These are phyloP conservation scores for Dendryphion nanum DNA, from an alignment of 2,329 filamentous ascomycete species.

Conservation along the genomic window DNA sequence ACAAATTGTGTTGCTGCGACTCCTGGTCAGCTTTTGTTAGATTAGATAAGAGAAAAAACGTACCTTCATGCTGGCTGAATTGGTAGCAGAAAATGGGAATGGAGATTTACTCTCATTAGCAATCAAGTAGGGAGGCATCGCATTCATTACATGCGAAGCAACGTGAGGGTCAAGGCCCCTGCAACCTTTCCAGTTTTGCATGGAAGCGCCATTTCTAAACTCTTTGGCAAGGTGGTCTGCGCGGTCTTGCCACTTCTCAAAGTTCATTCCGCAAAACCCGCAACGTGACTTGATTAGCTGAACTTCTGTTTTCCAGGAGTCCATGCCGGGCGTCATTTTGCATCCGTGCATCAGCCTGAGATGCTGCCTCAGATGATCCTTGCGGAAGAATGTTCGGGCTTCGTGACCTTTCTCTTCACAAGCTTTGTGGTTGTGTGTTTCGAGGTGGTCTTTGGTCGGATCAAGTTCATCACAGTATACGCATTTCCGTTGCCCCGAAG, in stretches of 20 bases:
- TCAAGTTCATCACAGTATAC: slow-evolving; percentile 58
- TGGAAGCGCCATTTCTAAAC: slow-evolving; percentile 53
- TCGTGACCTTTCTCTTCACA: slow-evolving; percentile 66
- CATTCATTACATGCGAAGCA: slow-evolving; percentile 49
- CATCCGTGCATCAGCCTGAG: slow-evolving; percentile 59
- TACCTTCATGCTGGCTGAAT: slow-evolving; percentile 31
- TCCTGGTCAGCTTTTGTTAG: background rate
- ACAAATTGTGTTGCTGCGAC: slow-evolving; percentile 14
- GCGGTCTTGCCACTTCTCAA: slow-evolving; percentile 52
- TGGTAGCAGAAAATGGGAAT: slow-evolving; percentile 48
- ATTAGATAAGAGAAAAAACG: slow-evolving; percentile 1
- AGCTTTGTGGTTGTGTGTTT: slow-evolving; percentile 58
- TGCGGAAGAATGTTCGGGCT: slow-evolving; percentile 63
- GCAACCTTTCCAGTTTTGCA: slow-evolving; percentile 57
- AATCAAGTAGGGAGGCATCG: slow-evolving; percentile 54
- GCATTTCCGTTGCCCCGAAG: slow-evolving; percentile 57
- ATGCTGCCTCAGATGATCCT: slow-evolving; percentile 63
- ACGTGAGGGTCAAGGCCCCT: slow-evolving; percentile 51
- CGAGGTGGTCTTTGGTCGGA: slow-evolving; percentile 56
- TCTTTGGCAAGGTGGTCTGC: slow-evolving; percentile 55
- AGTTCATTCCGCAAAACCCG: slow-evolving; percentile 51
- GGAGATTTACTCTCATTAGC: slow-evolving; percentile 47
- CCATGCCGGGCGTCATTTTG: slow-evolving; percentile 61
- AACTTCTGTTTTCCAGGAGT: slow-evolving; percentile 62
- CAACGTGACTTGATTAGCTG: slow-evolving; percentile 55